Base-by-base conservation (phyloP, 148 eudicot genomes). In the Vaccinium macrocarpon region DNA sequence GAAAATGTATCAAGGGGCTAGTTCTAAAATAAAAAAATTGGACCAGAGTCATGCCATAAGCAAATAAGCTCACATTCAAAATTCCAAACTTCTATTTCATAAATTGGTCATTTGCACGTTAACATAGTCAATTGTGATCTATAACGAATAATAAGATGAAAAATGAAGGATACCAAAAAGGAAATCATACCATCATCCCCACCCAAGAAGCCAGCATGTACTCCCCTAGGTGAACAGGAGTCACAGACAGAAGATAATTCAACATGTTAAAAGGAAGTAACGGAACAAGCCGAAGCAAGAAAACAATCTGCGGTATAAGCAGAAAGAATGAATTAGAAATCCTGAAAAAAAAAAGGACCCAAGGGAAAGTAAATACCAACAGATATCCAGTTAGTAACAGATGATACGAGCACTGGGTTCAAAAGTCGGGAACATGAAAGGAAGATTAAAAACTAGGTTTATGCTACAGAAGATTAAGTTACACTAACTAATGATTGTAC, bases 241-340 rank as follows among this genome's bases (percentile, higher is more conserved):
- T 96, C 79, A 96, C 99, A 10, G 98, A 96, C 79, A 96, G 86
- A 32, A 96, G 97, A 88, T 96, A 96, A 86, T 96, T 96, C 92
- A 96, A 46, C 92, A 96, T 91, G 88, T 92, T 96, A 85, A 94
- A 96, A 46, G 99, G 98, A 79, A 96, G 94, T 64, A 96, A 73
- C 61, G 99, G 99, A 86, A 92, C 98, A 61, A 96, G 94, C 85
- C 99, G 95, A 18, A 96, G 99, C 88, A 96, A 89, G 84, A 96
- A 90, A 52, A 94, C 99, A 87, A 96, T 96, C 98, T 96, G 96
- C 70, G 35, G 76, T n/a, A 29, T 29, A 46, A 75, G 55, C 14
- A 16, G 72, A 62, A 49, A 61, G 11, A 59, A 35, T 9, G 38
- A 77, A 61, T 84, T 19, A 85, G 82, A 80, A 85, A 68, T 23